A percentile compares a stretch with the other conserved stretches of the same genome.
phyloP scores from a whole-genome alignment of 345 rosid species.

The Eucalyptus albens region DNA sequence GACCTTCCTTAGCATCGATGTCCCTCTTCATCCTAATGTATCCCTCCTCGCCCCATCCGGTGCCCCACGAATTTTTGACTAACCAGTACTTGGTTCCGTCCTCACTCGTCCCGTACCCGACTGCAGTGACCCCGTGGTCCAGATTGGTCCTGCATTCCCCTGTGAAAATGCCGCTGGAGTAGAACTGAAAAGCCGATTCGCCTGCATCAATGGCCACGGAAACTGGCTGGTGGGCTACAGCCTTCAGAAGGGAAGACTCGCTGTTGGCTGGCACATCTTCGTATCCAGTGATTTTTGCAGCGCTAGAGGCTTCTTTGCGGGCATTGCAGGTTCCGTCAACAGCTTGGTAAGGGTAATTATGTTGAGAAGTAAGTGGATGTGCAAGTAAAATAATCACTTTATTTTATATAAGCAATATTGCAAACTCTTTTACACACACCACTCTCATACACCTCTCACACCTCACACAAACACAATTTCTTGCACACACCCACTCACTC shows the following conservation, averaged over 20 bases:
- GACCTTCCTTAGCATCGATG: neutral
- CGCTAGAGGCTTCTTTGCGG: neutral
- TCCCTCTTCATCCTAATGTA: slow-evolving; percentile 8
- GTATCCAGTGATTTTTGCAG: neutral
- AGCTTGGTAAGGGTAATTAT: slow-evolving; percentile 4
- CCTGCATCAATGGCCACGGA: slow-evolving; percentile 1
- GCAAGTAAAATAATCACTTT: too few relatives aligned
- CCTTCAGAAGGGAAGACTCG: neutral
- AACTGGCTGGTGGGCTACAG: neutral
- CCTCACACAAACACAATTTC: too few relatives aligned
- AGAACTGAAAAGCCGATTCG: neutral
- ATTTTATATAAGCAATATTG: too few relatives aligned
- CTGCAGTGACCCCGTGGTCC: neutral
- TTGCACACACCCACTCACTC: too few relatives aligned
- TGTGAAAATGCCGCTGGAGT: neutral
- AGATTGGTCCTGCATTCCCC: neutral
- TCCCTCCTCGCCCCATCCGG: slow-evolving; percentile 8
- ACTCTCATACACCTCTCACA: too few relatives aligned
- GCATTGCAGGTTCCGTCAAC: neutral
- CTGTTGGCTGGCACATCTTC: neutral
- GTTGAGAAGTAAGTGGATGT: too few relatives aligned
- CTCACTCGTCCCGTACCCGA: neutral
- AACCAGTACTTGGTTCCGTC: slow-evolving; percentile 1
- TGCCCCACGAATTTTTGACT: slow-evolving; percentile 11
- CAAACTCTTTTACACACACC: too few relatives aligned